phyloP scores from a whole-genome alignment of 441 rosid species.

The Erodium trifolium region DNA sequence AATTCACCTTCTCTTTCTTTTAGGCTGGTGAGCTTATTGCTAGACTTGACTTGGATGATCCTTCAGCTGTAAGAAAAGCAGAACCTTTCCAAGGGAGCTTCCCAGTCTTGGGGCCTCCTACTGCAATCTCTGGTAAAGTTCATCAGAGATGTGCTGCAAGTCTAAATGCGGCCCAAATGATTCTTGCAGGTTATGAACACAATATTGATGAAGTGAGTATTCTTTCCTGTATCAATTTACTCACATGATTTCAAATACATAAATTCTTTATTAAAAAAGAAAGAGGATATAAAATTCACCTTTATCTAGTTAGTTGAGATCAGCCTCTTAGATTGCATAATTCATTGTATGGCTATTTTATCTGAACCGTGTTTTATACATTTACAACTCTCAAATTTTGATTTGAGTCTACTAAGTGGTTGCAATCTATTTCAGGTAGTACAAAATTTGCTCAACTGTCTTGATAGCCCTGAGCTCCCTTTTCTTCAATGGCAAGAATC shows the following conservation, averaged over 20 bases:
- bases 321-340: background rate
- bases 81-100: conserved; percentile 93
- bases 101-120: conserved; percentile 85
- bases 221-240: conserved; percentile 18
- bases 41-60: conserved; percentile 93
- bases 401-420: conserved; percentile 14
- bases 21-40: conserved; percentile 99
- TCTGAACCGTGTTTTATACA: background rate
- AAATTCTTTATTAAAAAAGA: background rate
- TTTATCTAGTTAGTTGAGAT: background rate
- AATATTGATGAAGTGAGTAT: conserved; percentile 73
- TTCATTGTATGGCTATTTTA: background rate
- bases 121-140: conserved; percentile 93
- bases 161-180: conserved; percentile 90
- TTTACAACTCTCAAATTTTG: conserved; percentile 8
- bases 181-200: conserved; percentile 98
- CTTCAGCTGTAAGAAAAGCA: conserved; percentile 98
- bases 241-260: background rate
- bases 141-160: conserved; percentile 99
- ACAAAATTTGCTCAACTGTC: conserved; percentile 82
- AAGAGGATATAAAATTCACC: conserved; percentile 11
- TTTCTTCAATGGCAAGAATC: conserved; percentile 99
- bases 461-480: conserved; percentile 97
- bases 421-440: conserved; percentile 57
- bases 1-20: conserved; percentile 14